Evolutionary conservation across 257 asterid genomes (phyloP), one percentile per base, ranked within the genome.

Genomic region (Nicotiana paniculata): DNA sequence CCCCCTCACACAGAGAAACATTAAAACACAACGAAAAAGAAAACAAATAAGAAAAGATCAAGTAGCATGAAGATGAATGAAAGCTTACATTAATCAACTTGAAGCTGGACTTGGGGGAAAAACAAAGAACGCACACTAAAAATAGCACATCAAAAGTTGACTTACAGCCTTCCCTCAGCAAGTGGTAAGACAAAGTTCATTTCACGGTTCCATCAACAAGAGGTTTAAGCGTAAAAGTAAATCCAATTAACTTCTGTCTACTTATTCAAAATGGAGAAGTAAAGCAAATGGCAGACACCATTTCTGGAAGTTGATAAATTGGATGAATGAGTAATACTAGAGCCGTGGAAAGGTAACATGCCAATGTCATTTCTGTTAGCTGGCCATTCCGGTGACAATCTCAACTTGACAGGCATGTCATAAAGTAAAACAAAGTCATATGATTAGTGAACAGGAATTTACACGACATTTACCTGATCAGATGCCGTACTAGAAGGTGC

Each of bases 381-480:
- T 26, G 16, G 21, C 43, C 30, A 21, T 74, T 75, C 46, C 53
- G 9, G 39, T 75, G 59, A 48, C 79, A 46, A 26, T 51, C 16
- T 72, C 63, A 12, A 75, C 79, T 75, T 24, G 79, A 26, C 43
- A 26, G 16, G 15, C 5, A 26, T 0, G 26, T 75, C 46, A 26
- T 48, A 15, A 75, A 75, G 80, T 28, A 51, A 75, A 51, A 51
- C 63, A 48, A 51, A 75, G 80, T 28, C 53, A 16, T 8, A 51
- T 51, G 79, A 51, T 48, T 15, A 48, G 2, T 7, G 62, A 51
- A 51, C 15, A 75, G 46, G 17, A 75, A 75, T 51, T 26, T 74
- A 74, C 24, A 26, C 16, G 43, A 74, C 7, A 74, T 74, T 26
- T 75, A 93, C 99, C 97, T 92, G 98, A 21, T 93, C 99, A 77